These are phyloP conservation scores for Colletotrichum theobromicola DNA, from an alignment of 2,329 filamentous ascomycete species.

Conservation along the genomic window DNA sequence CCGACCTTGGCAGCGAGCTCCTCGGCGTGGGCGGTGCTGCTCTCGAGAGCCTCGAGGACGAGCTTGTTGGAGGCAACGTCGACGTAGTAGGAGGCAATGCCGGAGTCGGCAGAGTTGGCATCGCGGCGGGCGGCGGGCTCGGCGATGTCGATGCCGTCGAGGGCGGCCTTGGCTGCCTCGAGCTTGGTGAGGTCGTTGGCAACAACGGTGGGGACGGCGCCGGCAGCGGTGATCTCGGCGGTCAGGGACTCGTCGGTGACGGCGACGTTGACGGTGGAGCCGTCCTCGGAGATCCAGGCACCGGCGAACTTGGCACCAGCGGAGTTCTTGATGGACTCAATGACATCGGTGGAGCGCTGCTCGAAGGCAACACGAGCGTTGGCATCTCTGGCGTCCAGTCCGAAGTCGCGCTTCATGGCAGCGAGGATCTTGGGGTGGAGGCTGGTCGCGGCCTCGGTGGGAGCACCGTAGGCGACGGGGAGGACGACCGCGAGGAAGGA, in stretches of 20 bases:
- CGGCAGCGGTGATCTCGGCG: conserved; percentile 38
- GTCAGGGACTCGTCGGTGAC: conserved; percentile 40
- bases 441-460: conserved; percentile 34
- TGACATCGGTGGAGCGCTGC: conserved; percentile 38
- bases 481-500: conserved; percentile 41
- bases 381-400: conserved; percentile 41
- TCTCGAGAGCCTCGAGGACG: conserved; percentile 39
- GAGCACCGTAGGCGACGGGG: conserved; percentile 44
- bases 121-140: conserved; percentile 26
- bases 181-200: conserved; percentile 42
- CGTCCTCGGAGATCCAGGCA: conserved; percentile 41
- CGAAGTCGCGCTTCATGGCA: conserved; percentile 48
- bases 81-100: conserved; percentile 43
- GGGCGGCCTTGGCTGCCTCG: conserved; percentile 43
- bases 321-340: conserved; percentile 36
- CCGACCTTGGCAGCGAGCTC: conserved; percentile 40
- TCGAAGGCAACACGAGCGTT: conserved; percentile 42
- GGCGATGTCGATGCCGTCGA: conserved; percentile 45
- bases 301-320: conserved; percentile 40
- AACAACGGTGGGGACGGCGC: conserved; percentile 37
- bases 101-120: conserved; percentile 27
- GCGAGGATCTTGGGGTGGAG: conserved; percentile 45
- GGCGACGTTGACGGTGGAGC: conserved; percentile 37
- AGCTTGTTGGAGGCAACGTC: conserved; percentile 45
- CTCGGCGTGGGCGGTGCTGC: conserved; percentile 37